These are phyloP conservation scores for Mycosphaerella arachidis DNA, from an alignment of 2,329 filamentous ascomycete genomes.

Conservation along the genomic window DNA sequence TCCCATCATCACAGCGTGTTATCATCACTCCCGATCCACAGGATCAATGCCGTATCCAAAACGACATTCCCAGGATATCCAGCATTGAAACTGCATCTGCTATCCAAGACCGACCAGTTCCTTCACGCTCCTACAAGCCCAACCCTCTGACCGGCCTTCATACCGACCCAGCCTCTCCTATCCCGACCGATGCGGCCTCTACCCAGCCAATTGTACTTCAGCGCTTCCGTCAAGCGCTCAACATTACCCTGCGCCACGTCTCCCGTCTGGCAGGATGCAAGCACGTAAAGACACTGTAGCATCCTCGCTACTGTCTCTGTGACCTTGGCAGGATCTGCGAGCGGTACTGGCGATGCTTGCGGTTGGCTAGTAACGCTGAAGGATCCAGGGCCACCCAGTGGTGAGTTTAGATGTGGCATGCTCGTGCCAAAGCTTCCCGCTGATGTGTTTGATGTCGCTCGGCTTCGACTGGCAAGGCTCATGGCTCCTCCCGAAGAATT, in stretches of 20 bases:
- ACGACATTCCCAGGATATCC: background rate
- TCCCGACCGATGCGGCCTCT: constrained; percentile 85
- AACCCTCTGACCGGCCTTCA: constrained; percentile 39
- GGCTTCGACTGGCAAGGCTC: constrained; percentile 56
- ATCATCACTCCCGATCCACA: background rate
- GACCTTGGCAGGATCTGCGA: constrained; percentile 58
- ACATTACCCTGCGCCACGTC: constrained; percentile 75
- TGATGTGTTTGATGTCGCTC: constrained; percentile 79
- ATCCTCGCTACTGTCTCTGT: constrained; percentile 93
- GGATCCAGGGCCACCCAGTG: constrained; percentile 20
- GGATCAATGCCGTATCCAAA: background rate
- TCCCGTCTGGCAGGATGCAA: constrained; percentile 68
- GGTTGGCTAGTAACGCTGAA: constrained; percentile 22
- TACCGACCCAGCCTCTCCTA: constrained; percentile 80
- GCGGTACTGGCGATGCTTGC: constrained; percentile 18
- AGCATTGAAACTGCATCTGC: background rate
- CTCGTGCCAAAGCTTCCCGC: constrained; percentile 45
- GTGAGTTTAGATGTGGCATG: constrained; percentile 33
- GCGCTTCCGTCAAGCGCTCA: constrained; percentile 73
- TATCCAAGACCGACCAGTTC: background rate
- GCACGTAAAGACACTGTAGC: constrained; percentile 91
- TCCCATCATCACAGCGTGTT: background rate
- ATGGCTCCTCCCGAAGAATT: constrained; percentile 42
- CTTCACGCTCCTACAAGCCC: constrained; percentile 24
- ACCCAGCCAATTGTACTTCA: constrained; percentile 97